Conservation (phyloP, 208 protist genomes). For the Wallacemonas sp. region DNA sequence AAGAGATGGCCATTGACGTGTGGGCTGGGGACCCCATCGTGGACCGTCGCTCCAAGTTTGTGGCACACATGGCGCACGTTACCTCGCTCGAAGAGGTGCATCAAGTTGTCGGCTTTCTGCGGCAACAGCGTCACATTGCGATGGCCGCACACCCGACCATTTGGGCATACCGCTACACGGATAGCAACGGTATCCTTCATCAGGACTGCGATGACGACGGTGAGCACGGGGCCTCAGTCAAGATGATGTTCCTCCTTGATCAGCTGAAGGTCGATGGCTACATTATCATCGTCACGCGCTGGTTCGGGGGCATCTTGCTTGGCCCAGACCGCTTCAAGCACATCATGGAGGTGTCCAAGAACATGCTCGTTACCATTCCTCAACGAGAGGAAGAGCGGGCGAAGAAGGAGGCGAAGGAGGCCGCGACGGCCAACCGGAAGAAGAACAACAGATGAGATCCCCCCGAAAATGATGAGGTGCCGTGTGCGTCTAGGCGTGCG, state of each 20-base stretch:
- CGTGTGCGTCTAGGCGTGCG: neutral
- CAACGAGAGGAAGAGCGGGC: slow-evolving; percentile 37
- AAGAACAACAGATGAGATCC: slow-evolving; percentile 9
- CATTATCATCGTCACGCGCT: slow-evolving; percentile 93
- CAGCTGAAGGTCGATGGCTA: slow-evolving; percentile 80
- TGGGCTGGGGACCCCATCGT: slow-evolving; percentile 57
- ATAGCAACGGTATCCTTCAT: slow-evolving; percentile 59
- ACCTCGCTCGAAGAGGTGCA: slow-evolving; percentile 44
- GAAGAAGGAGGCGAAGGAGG: neutral
- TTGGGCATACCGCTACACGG: slow-evolving; percentile 91
- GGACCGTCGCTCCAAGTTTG: slow-evolving; percentile 87
- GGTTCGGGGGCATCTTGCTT: slow-evolving; percentile 95
- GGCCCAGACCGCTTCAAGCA: slow-evolving; percentile 94
- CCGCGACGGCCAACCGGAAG: slow-evolving; percentile 1
- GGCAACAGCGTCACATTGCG: slow-evolving; percentile 61
- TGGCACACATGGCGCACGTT: slow-evolving; percentile 85
- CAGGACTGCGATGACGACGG: slow-evolving; percentile 94
- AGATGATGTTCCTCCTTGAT: slow-evolving; percentile 89
- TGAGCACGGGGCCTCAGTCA: slow-evolving; percentile 81
- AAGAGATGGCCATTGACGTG: slow-evolving; percentile 31
- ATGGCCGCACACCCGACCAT: slow-evolving; percentile 91
- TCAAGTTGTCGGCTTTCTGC: slow-evolving; percentile 58
- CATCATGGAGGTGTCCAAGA: slow-evolving; percentile 84
- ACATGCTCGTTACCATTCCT: slow-evolving; percentile 71
- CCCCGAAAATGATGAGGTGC: neutral